Base-by-base conservation (phyloP, 2,329 filamentous ascomycete genomes). In the Chaetoscypha palmicola region DNA sequence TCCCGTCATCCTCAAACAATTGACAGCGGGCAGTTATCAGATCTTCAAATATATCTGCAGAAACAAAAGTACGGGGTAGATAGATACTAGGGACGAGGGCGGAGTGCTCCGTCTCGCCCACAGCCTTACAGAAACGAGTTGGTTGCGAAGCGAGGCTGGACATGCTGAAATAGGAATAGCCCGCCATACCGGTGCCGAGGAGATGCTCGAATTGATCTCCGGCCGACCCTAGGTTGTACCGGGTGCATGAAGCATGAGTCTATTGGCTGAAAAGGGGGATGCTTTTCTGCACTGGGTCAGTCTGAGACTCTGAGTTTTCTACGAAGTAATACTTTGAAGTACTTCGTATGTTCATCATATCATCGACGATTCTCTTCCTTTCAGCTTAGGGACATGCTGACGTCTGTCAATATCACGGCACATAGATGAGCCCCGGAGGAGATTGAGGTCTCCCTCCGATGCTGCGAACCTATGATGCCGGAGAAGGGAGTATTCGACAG, bases 51-150 rank as follows among this genome's bases (percentile, higher is more conserved):
- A 11, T 21, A 12, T 37, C 23, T 21, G 19, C 11, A 4, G 2
- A 4, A 3, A 21, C 34, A 17, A 11, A 17, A 33, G 31, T 33
- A 11, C 24, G 24, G 12, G 24, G 7, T 28, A 12, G 24, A 8
- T 8, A 28, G 24, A 28, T 7, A 28, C 24, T 28, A 28, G 24
- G 12, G 12, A 28, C 24, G 24, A 28, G 24, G 24, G 24, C 24
- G 12, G 79, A 61, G 84, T 86, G 12, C 24, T 28, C 12, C 7
- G 7, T 8, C 86, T 86, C 19, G n/a, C n/a, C n/a, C n/a, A 24
- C 52, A 52, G 52, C 51, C 51, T 52, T 51, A 48, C 38, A 43
- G 31, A 48, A 30, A 48, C 41, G 45, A 41, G 48, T 12, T 33
- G 41, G 21, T 47, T 19, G 41, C 26, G 12, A 41, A 31, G 28